Base-by-base conservation (phyloP, 352 stramenopile genomes). In the Saprolegnia diclina region DNA sequence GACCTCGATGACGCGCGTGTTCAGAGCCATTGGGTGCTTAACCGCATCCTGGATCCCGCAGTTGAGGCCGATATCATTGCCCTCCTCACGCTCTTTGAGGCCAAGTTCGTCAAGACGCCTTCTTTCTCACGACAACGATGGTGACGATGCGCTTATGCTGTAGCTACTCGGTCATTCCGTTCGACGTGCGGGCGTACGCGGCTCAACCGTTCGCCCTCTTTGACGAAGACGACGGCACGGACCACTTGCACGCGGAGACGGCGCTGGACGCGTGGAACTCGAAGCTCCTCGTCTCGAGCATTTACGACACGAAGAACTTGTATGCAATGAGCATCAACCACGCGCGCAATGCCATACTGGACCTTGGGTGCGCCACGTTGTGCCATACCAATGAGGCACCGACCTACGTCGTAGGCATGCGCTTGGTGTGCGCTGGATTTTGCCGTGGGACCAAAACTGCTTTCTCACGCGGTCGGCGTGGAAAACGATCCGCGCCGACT, bases 371-470 rank as follows among this genome's bases (percentile, higher is more conserved):
- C 10, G 14, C 6, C 19, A 48, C 29, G 29, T 35, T 35, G 29
- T 48, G 42, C 42, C 42, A n/a, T n/a, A n/a, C 42, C 3, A 14
- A 48, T 16, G 3, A 14, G 42, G 11, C 42, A 14, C 42, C 11
- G 4, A n/a, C 42, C 11, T 3, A n/a, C 42, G 42, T 16, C 16
- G 40, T 4, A 61, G 61, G 78, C 1, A 56, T 40, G 29, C 64
- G 0, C 73, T 71, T 42, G 76, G 78, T 16, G 78, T 76, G 40
- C 74, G 64, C 19, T 87, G 79, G 79, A 65, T 87, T 22, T 19
- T 87, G 11, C 77, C 79, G 0, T 87, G 79, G 78, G 79, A 85
- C 63, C 78, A 87, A 65, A 80, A 77, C 40, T 82, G 78, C 46
- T 87, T 82, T 50, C 48, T 87, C 4, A 80, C 76, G 5, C 62